Evolutionary conservation across 495 filamentous ascomycete species (phyloP).

Genomic region (Lasiosphaeria miniovina): DNA sequence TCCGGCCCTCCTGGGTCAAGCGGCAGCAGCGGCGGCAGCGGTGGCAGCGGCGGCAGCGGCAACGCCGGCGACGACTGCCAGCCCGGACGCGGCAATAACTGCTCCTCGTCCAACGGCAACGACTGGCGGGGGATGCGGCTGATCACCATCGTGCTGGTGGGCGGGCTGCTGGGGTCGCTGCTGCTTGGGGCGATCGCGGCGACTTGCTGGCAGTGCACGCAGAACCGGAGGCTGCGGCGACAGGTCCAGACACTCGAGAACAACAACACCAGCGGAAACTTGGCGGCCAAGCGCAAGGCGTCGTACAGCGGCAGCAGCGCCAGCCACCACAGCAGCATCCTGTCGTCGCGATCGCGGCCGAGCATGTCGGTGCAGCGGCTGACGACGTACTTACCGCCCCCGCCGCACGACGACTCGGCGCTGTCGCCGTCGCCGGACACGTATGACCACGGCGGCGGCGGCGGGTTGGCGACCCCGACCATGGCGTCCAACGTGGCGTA

Average conservation of each 20-base stretch:
- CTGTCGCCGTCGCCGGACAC: conserved; percentile 3
- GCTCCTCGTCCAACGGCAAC: neutral
- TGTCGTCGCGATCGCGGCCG: conserved; percentile 4
- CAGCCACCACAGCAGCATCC: neutral
- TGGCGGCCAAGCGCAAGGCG: neutral
- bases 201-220: conserved; percentile 12
- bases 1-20: neutral
- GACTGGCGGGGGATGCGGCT: conserved; percentile 10
- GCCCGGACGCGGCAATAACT: neutral
- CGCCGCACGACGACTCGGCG: neutral
- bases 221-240: conserved; percentile 16
- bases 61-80: neutral
- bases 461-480: conserved; percentile 2
- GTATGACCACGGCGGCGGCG: neutral
- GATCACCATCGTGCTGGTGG: conserved; percentile 12
- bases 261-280: neutral
- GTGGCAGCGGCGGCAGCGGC: neutral
- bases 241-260: conserved; percentile 15
- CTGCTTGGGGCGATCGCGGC: conserved; percentile 15
- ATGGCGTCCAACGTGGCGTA: conserved; percentile 5
- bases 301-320: neutral
- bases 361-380: conserved; percentile 3
- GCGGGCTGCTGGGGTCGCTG: conserved; percentile 12
- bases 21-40: neutral
- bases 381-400: neutral